Percentiles rank a stretch among this genome's conserved stretches.
Conservation (phyloP, 2,329 filamentous ascomycete species). For the Aspergillus sclerotialis region DNA sequence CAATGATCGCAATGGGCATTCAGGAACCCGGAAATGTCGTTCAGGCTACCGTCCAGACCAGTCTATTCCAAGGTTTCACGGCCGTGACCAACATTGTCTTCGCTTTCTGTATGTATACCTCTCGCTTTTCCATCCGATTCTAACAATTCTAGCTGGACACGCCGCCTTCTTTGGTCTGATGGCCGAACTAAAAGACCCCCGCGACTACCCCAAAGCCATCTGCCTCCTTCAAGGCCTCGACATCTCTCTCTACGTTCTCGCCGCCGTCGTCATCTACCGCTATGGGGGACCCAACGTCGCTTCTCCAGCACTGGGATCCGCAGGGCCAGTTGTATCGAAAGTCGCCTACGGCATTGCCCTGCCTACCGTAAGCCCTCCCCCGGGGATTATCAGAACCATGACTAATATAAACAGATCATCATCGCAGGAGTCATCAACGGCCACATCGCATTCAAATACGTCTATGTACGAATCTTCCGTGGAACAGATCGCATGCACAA, state of each 20-base stretch:
- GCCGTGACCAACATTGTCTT: conserved; percentile 64
- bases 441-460: conserved; percentile 59
- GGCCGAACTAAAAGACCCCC: conserved; percentile 55
- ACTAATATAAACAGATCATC: conserved; percentile 43
- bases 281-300: conserved; percentile 56
- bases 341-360: conserved; percentile 62
- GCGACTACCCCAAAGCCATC: conserved; percentile 57
- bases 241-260: conserved; percentile 57
- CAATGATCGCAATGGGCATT: conserved; percentile 60
- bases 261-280: conserved; percentile 61
- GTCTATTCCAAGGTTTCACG: conserved; percentile 51
- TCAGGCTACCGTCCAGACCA: conserved; percentile 33
- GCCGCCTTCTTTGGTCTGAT: conserved; percentile 64
- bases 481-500: conserved; percentile 51
- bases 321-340: conserved; percentile 51
- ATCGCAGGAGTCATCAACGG: conserved; percentile 66
- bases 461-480: conserved; percentile 58
- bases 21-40: conserved; percentile 33
- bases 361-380: conserved; percentile 45
- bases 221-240: conserved; percentile 54
- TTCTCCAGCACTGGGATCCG: conserved; percentile 61
- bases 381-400: too few species aligned
- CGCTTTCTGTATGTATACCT: conserved; percentile 53
- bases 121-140: conserved; percentile 27
- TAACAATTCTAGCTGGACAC: conserved; percentile 47